Evolutionary conservation across 148 eudicot species (phyloP), one percentile per base, ranked within the genome.

Genomic region (Silene conica): DNA sequence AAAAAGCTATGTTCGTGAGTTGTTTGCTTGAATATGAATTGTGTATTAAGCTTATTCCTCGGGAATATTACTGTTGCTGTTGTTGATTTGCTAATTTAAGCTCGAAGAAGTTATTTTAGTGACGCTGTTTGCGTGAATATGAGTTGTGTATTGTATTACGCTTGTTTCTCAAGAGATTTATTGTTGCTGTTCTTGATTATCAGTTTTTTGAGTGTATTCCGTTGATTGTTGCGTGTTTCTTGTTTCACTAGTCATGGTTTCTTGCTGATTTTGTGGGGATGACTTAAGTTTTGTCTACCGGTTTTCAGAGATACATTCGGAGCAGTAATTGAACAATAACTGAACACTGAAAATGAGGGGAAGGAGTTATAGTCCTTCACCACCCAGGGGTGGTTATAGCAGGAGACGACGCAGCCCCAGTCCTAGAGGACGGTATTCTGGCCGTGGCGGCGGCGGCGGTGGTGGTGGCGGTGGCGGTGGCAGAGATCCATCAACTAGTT

Each of bases 291-390:
- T 50, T 13, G 19, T 8, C 21, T 54, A 1, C 28, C 67, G 23
- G 46, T 2, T 34, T 75, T 20, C 67, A 64, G 69, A 59, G 59
- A 10, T 23, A 7, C 16, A 15, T 13, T 50, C 16, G 55, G 55
- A 50, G 55, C 55, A 50, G 0, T 50, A 50, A 13, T 50, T 50
- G 55, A 50, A 50, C 55, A 50, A 38, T 38, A 38, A 50, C 55
- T 9, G 16, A 50, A 50, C 55, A 3, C 28, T 3, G 5, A 48
- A 72, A 82, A 93, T 95, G 98, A 90, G 98, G 75, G 90, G 97
- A 84, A 84, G 98, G 63, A 94, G 97, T 73, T 95, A 95, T 78
- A 85, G 76, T 52, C 98, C 96, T 15, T 92, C 98, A 60, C 93
- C 93, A 34, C 93, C 92, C n/a, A 87, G 98, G 82, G 90, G 85